phyloP scores from a whole-genome alignment of 441 rosid genomes.

The Adansonia rubrostipa region DNA sequence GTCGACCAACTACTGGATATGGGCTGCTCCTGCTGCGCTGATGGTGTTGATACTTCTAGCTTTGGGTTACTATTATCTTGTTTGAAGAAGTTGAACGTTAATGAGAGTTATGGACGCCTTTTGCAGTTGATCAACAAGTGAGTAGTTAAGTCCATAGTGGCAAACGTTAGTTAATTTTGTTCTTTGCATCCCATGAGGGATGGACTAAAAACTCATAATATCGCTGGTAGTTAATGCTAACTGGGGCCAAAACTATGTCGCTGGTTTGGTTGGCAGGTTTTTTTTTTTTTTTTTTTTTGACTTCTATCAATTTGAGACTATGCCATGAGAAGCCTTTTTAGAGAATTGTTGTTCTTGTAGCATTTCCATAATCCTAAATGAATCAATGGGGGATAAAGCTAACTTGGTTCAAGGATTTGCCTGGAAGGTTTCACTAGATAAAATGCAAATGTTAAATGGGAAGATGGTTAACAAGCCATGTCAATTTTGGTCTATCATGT shows the following conservation, averaged over 20 bases:
- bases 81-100: slow-evolving; percentile 22
- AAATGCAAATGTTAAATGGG: no score
- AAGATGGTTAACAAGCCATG: not conserved
- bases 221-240: slow-evolving; percentile 32
- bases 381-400: not conserved
- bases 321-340: not conserved
- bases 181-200: slow-evolving; percentile 46
- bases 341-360: not conserved
- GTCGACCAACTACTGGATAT: slow-evolving; percentile 72
- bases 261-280: slow-evolving; percentile 24
- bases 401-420: not conserved
- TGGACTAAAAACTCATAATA: slow-evolving; percentile 50
- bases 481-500: no score
- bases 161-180: slow-evolving; percentile 40
- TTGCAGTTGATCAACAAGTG: slow-evolving; percentile 23
- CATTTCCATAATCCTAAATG: slow-evolving; percentile 1
- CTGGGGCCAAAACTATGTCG: slow-evolving; percentile 15
- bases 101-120: slow-evolving; percentile 22
- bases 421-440: not conserved
- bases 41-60: slow-evolving; percentile 44
- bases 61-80: slow-evolving; percentile 47
- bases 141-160: slow-evolving; percentile 39
- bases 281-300: slow-evolving; percentile 41
- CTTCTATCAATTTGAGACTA: not conserved
- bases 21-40: slow-evolving; percentile 60